These are phyloP conservation scores for Mycoemilia scoparia DNA, from an alignment of 192 early-diverging fungal species.

Conservation along the genomic window DNA sequence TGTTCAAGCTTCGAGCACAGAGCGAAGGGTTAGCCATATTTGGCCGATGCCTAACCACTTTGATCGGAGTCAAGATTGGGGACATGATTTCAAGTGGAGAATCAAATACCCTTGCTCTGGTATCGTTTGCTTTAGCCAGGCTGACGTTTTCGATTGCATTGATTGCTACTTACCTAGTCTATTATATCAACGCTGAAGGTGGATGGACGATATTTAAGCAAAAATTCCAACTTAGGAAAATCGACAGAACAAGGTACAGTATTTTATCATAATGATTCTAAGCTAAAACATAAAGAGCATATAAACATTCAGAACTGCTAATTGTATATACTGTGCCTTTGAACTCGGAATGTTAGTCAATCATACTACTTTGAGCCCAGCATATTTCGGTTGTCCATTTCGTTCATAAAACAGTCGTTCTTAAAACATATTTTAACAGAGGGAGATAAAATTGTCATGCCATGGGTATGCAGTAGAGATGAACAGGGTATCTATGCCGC, in stretches of 20 bases:
- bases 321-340: not conserved
- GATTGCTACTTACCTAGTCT: slow-evolving; percentile 36
- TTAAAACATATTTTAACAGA: slow-evolving; percentile 90
- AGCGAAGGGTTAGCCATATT: slow-evolving; percentile 70
- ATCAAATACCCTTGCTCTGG: slow-evolving; percentile 33
- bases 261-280: too few species aligned
- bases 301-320: slow-evolving; percentile 12
- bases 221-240: not conserved
- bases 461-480: slow-evolving; percentile 28
- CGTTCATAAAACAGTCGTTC: slow-evolving; percentile 67
- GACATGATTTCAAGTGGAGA: slow-evolving; percentile 4
- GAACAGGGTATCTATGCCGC: slow-evolving; percentile 71
- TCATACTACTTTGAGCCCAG: slow-evolving; percentile 38
- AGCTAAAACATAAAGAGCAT: too few species aligned
- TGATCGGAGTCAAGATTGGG: slow-evolving; percentile 39
- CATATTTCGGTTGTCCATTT: slow-evolving; percentile 45
- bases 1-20: slow-evolving; percentile 59
- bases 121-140: slow-evolving; percentile 68
- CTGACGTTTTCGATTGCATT: slow-evolving; percentile 47
- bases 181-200: slow-evolving; percentile 23
- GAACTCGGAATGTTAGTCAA: not conserved
- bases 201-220: slow-evolving; percentile 11
- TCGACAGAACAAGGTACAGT: not conserved
- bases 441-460: slow-evolving; percentile 89
- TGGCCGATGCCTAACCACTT: slow-evolving; percentile 48